Base-by-base conservation (phyloP, 371 early-diverging fungal species). In the Syncephalis fuscata region DNA sequence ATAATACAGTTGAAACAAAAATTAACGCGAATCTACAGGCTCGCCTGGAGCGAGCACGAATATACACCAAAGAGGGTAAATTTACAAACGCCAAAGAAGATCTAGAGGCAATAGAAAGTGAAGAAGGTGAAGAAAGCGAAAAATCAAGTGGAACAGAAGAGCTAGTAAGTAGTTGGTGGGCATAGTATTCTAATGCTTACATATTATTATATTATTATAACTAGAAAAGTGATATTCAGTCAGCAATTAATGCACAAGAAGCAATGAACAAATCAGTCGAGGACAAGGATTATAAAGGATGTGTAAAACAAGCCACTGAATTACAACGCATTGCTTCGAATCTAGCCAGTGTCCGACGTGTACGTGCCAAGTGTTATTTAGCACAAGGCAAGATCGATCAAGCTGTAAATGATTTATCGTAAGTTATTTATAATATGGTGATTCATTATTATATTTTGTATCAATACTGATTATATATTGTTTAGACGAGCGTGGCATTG, bases 391-490 rank as follows among this genome's bases (percentile, higher is more conserved):
- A 88, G 46, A 66, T 78, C 24, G 89, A 85, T 51, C 81, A 80
- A 58, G 91, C 90, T 2, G 73, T 76, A 47, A 78, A 79, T 10
- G 93, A 93, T 59, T 64, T 80, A 26, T 69, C 68, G 77, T 78
- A 70, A 62, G 65, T 58, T n/a, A 36, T 14, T n/a, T 20, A 43
- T 48, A 16, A 1, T 41, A n/a, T n/a, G n/a, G n/a, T n/a, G n/a
- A n/a, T n/a, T n/a, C n/a, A 21, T 48, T 45, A 22, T 15, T 20
- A 39, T 0, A 21, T 22, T 10, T 15, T 17, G 10, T 11, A 17
- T 16, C 21, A 9, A 7, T 17, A 43, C 37, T 39, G 2, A 45
- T 40, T 41, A 14, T 42, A 23, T 51, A 32, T 44, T 32, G 19
- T 37, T 19, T 40, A 37, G 26, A 45, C 11, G 39, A 23, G 74